phyloP scores from a whole-genome alignment of 1,284 basidiomycete species.

The Kalmanozyma brasiliensis region DNA sequence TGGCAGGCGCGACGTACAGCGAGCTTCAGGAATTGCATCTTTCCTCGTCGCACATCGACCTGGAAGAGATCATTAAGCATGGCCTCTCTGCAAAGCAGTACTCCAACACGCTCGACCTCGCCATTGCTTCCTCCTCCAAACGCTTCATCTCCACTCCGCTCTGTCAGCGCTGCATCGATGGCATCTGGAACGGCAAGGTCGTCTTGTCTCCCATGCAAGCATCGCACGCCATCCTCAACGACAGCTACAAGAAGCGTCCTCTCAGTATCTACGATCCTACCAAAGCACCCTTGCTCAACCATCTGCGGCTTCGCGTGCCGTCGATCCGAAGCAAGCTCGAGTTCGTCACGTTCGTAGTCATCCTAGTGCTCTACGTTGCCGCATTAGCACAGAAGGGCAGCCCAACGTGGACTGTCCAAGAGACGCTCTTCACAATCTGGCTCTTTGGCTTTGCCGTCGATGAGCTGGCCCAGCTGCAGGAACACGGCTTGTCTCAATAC shows the following conservation, averaged over 20 bases:
- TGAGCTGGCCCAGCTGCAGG: slow-evolving; percentile 91
- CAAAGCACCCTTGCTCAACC: slow-evolving; percentile 88
- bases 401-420: slow-evolving; percentile 47
- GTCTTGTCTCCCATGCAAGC: slow-evolving; percentile 51
- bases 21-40: slow-evolving; percentile 40
- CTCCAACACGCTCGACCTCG: slow-evolving; percentile 60
- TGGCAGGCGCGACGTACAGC: slow-evolving; percentile 69
- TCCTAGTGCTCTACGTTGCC: slow-evolving; percentile 60
- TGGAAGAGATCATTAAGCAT: slow-evolving; percentile 21
- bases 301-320: slow-evolving; percentile 93
- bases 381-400: slow-evolving; percentile 62
- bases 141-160: slow-evolving; percentile 60
- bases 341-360: slow-evolving; percentile 76
- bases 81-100: slow-evolving; percentile 39
- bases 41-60: slow-evolving; percentile 29
- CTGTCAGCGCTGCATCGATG: slow-evolving; percentile 60
- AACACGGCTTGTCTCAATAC: slow-evolving; percentile 85
- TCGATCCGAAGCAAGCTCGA: slow-evolving; percentile 88
- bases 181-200: slow-evolving; percentile 60
- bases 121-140: slow-evolving; percentile 59
- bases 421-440: slow-evolving; percentile 58
- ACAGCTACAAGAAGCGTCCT: slow-evolving; percentile 92
- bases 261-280: slow-evolving; percentile 94
- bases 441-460: slow-evolving; percentile 81
- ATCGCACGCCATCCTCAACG: slow-evolving; percentile 56